Percentiles rank a stretch among this genome's conserved stretches.
Conservation (phyloP, 352 stramenopile species). For the Aphanomyces euteiches region DNA sequence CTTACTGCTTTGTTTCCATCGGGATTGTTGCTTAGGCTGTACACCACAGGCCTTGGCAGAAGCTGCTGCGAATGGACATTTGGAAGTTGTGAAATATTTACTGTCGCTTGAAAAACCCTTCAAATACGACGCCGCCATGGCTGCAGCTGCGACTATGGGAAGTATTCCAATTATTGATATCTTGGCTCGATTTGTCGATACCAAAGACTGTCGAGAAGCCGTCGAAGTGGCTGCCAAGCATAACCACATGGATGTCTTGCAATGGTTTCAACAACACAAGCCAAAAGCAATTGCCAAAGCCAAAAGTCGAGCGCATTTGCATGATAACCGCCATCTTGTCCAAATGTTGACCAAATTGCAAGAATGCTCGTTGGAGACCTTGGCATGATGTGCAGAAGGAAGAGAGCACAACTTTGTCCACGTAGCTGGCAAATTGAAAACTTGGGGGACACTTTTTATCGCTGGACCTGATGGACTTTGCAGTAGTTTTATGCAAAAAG, state of each 20-base stretch:
- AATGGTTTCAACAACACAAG: background rate
- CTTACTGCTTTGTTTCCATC: background rate
- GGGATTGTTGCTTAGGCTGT: background rate
- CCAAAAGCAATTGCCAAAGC: background rate
- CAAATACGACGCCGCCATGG: background rate
- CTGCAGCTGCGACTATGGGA: background rate
- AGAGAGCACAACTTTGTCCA: no score
- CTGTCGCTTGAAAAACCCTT: conserved; percentile 1
- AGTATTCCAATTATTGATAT: background rate
- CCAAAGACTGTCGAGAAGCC: background rate
- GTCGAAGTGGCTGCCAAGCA: background rate
- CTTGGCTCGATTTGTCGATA: background rate
- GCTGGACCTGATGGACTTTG: no score
- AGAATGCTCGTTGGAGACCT: no score
- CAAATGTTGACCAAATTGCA: no score
- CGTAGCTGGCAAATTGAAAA: no score
- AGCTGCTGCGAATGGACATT: conserved; percentile 2
- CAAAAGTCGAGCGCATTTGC: background rate
- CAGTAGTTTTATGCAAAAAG: no score
- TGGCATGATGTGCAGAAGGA: no score
- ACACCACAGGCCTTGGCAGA: background rate
- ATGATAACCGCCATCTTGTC: no score
- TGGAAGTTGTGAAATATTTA: background rate
- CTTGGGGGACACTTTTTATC: no score
- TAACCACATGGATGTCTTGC: background rate